Conservation (phyloP, 2,329 filamentous ascomycete genomes). For the Rugonectria rugulosa region DNA sequence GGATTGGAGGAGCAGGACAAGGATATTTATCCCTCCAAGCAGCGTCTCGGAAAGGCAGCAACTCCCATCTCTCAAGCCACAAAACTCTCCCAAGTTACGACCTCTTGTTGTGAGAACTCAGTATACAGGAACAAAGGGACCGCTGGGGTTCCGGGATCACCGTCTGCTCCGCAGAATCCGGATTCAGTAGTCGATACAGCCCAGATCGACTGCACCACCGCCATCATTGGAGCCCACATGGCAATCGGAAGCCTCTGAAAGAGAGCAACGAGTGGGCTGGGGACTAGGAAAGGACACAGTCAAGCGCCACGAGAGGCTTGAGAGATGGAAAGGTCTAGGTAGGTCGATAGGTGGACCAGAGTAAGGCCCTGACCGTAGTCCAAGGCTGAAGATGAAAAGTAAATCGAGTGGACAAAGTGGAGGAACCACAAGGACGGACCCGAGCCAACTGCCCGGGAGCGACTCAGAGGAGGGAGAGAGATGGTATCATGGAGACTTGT, state of each 20-base stretch:
- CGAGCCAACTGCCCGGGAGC: background rate
- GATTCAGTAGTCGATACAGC: background rate
- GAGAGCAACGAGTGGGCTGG: too few relatives aligned
- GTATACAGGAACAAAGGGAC: background rate
- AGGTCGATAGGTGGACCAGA: background rate
- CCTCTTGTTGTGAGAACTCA: background rate
- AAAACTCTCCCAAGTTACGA: background rate
- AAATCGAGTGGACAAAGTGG: background rate
- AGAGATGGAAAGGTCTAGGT: background rate
- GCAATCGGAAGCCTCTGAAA: background rate
- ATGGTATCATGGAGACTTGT: background rate
- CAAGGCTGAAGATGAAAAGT: background rate
- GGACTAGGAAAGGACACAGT: background rate
- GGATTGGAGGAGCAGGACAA: constrained; percentile 14
- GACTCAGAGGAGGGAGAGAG: background rate
- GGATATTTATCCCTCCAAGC: constrained; percentile 34
- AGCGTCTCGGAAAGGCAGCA: background rate
- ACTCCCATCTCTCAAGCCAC: background rate
- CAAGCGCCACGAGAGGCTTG: background rate
- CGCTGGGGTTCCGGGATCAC: background rate
- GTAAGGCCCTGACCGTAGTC: background rate
- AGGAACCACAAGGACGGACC: background rate
- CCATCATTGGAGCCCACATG: background rate
- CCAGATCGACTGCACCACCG: background rate
- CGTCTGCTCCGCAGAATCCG: background rate